These are phyloP conservation scores for Cudoniella acicularis DNA, from an alignment of 495 filamentous ascomycete genomes.

Conservation along the genomic window DNA sequence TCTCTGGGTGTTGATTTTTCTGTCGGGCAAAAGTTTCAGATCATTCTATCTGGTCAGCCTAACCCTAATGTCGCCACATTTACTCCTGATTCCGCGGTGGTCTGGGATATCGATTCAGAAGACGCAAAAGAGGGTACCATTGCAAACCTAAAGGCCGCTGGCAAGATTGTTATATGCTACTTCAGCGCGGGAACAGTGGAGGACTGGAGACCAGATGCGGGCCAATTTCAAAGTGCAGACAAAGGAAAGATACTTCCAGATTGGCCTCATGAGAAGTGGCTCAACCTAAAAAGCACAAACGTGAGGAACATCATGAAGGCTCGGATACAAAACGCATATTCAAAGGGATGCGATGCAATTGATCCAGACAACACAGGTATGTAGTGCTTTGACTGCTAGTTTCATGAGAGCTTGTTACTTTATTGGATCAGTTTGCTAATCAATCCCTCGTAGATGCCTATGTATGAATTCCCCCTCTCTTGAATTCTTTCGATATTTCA, in stretches of 20 bases:
- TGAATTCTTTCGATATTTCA: too few species aligned
- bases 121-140: background rate
- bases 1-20: background rate
- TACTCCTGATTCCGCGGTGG: background rate
- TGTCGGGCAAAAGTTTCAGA: constrained; percentile 2
- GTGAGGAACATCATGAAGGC: constrained; percentile 1
- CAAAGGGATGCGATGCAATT: constrained; percentile 1
- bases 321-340: background rate
- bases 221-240: background rate
- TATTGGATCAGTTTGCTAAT: background rate
- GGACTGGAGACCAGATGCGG: constrained; percentile 1
- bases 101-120: background rate
- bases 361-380: constrained; percentile 5
- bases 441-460: background rate
- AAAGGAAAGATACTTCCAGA: background rate
- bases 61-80: background rate
- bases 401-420: background rate
- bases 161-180: constrained; percentile 3
- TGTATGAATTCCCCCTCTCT: background rate
- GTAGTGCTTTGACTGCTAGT: background rate
- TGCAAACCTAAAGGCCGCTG: background rate
- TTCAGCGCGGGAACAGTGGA: constrained; percentile 1
- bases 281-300: background rate
- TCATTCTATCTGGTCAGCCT: background rate
- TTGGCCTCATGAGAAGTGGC: background rate